Evolutionary conservation across 2,329 filamentous ascomycete genomes (phyloP), one percentile per base, ranked within the genome.

Genomic region (Knufia petricola): DNA sequence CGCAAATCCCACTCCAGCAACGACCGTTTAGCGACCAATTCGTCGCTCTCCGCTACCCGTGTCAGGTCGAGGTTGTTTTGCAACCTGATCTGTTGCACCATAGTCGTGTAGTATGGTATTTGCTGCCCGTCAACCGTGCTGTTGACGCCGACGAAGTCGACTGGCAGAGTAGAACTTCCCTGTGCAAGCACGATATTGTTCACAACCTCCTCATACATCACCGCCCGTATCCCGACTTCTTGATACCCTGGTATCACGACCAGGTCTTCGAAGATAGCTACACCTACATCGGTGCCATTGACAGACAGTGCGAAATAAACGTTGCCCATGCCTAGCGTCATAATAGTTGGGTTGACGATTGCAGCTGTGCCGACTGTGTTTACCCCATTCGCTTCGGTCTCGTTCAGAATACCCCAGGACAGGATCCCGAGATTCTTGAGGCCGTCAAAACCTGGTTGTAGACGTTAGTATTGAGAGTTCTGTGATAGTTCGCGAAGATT

Each of bases 311-410:
- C 63, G 57, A 81, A 64, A 8, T 75, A 77, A 1, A 81, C 66
- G 54, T 80, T 77, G 50, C 78, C 78, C 68, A 82, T 67, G 37
- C 66, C 63, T 49, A 81, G 63, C 3, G 72, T 77, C 63, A 79
- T 66, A 48, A 77, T 68, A 1, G 76, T 76, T 0, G 78, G 77
- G 59, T 82, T 82, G 51, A 77, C 77, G 43, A 82, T 77, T 52
- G 61, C 66, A 40, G 77, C 72, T 10, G 64, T 69, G 56, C 75
- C 79, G 19, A 70, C 60, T 57, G 79, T 68, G 61, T 80, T 81
- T 50, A 69, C 68, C 39, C 70, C 71, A 53, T 75, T 70, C 0
- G 60, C 50, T 21, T 63, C 50, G 1, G 60, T 49, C 26, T 61
- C 62, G 7, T 64, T 59, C 49, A 73, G 62, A 55, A 79, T 66